phyloP scores from a whole-genome alignment of 768 basidiomycete genomes.

The Gloeostereum incarnatum region DNA sequence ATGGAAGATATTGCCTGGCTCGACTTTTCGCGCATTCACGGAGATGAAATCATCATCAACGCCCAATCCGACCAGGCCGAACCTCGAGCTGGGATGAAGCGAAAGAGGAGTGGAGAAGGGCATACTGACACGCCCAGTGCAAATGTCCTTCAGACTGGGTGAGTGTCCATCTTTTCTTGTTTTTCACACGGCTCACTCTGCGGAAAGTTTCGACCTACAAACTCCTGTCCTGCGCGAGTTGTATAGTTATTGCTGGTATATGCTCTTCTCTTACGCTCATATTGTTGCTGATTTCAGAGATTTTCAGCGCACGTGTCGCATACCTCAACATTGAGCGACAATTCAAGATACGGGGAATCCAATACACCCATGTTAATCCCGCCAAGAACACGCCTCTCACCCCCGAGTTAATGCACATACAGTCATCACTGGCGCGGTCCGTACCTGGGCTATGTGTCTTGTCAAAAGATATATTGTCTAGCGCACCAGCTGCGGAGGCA shows the following conservation, averaged over 20 bases:
- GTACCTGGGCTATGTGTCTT: conserved; percentile 81
- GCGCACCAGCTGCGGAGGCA: conserved; percentile 81
- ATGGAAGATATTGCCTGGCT: conserved; percentile 79
- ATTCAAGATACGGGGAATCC: conserved; percentile 73
- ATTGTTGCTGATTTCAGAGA: neutral
- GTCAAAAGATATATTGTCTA: conserved; percentile 71
- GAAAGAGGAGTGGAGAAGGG: neutral
- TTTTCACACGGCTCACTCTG: neutral
- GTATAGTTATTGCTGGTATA: conserved; percentile 82
- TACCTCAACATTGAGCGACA: conserved; percentile 84
- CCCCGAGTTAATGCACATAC: conserved; percentile 43
- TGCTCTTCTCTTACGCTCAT: conserved; percentile 1
- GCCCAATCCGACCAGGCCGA: conserved; percentile 13
- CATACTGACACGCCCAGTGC: neutral
- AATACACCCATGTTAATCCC: conserved; percentile 68
- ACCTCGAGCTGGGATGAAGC: conserved; percentile 16
- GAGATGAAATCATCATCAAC: conserved; percentile 22
- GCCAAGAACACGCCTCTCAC: conserved; percentile 26
- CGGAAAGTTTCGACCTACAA: conserved; percentile 55
- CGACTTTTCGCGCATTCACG: conserved; percentile 59
- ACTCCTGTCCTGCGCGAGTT: conserved; percentile 68
- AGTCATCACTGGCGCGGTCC: conserved; percentile 66
- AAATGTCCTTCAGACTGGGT: conserved; percentile 11
- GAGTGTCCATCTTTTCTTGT: conserved; percentile 1
- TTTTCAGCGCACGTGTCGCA: conserved; percentile 74